Evolutionary conservation across 2,329 filamentous ascomycete species (phyloP).

Genomic region (Apiospora malaysiana): DNA sequence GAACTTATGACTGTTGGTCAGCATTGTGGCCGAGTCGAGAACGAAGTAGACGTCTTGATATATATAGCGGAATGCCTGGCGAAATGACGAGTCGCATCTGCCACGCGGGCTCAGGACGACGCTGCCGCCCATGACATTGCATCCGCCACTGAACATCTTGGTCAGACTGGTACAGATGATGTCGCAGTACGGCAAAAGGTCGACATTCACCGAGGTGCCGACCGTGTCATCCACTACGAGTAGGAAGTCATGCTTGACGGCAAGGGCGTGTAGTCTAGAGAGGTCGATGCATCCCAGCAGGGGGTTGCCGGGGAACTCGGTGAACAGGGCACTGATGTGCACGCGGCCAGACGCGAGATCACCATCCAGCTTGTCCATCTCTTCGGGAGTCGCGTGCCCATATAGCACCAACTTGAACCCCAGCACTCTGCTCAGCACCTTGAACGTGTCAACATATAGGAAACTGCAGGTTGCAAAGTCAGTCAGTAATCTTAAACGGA

Average conservation of each 20-base stretch:
- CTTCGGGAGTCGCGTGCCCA: conserved; percentile 74
- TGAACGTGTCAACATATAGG: conserved; percentile 94
- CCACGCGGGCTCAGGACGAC: conserved; percentile 68
- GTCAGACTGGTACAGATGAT: conserved; percentile 93
- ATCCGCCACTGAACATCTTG: conserved; percentile 96
- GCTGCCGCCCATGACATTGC: conserved; percentile 96
- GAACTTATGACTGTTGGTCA: conserved; percentile 95
- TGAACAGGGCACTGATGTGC: conserved; percentile 82
- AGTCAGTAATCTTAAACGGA: not conserved
- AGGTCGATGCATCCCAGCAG: conserved; percentile 85
- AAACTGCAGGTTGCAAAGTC: conserved; percentile 80
- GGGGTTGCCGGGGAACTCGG: conserved; percentile 94
- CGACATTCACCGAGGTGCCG: conserved; percentile 94
- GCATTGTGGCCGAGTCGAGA: conserved; percentile 94
- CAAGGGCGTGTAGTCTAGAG: conserved; percentile 76
- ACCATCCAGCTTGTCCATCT: conserved; percentile 82
- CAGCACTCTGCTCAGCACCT: conserved; percentile 93
- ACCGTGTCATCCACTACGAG: conserved; percentile 96
- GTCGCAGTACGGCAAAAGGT: conserved; percentile 88
- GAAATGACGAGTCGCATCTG: conserved; percentile 74
- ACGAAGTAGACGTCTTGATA: conserved; percentile 94
- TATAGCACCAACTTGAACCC: conserved; percentile 75
- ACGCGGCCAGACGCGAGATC: conserved; percentile 71
- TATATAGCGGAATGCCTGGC: conserved; percentile 64
- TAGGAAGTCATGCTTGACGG: conserved; percentile 83